These are phyloP conservation scores for Ceratobasidium papillatum DNA, from an alignment of 1,284 basidiomycete genomes.

Conservation along the genomic window DNA sequence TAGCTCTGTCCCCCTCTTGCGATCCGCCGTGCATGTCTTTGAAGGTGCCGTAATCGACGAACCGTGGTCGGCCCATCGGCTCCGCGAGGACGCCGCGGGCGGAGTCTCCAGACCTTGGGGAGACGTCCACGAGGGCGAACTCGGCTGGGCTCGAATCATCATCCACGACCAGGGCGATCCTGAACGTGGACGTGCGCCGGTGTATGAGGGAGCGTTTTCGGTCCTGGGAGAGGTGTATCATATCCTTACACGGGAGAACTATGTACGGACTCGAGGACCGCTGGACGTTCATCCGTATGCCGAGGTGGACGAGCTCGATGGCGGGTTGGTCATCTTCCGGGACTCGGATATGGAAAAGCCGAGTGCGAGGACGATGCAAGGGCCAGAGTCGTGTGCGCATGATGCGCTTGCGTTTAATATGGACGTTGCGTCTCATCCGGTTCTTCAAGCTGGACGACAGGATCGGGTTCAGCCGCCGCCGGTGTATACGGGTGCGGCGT, in stretches of 20 bases:
- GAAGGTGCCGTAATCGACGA: conserved; percentile 55
- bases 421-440: conserved; percentile 64
- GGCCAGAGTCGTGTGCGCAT: conserved; percentile 68
- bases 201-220: conserved; percentile 81
- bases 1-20: conserved; percentile 51
- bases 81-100: conserved; percentile 63
- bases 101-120: conserved; percentile 59
- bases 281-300: conserved; percentile 54
- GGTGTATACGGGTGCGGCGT: conserved; percentile 49
- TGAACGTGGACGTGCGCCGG: conserved; percentile 58
- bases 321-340: conserved; percentile 73
- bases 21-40: conserved; percentile 60
- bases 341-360: conserved; percentile 61
- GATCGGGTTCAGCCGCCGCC: conserved; percentile 44
- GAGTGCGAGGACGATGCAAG: conserved; percentile 54
- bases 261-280: conserved; percentile 59
- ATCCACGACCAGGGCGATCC: conserved; percentile 71
- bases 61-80: conserved; percentile 59
- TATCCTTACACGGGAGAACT: conserved; percentile 76
- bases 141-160: conserved; percentile 77
- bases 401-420: conserved; percentile 75
- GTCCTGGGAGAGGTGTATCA: conserved; percentile 75
- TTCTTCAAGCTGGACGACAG: conserved; percentile 51
- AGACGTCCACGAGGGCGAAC: conserved; percentile 55
- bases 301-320: conserved; percentile 62